These are phyloP conservation scores for Pulveroboletus sp. DNA, from an alignment of 768 basidiomycete genomes.

Conservation along the genomic window DNA sequence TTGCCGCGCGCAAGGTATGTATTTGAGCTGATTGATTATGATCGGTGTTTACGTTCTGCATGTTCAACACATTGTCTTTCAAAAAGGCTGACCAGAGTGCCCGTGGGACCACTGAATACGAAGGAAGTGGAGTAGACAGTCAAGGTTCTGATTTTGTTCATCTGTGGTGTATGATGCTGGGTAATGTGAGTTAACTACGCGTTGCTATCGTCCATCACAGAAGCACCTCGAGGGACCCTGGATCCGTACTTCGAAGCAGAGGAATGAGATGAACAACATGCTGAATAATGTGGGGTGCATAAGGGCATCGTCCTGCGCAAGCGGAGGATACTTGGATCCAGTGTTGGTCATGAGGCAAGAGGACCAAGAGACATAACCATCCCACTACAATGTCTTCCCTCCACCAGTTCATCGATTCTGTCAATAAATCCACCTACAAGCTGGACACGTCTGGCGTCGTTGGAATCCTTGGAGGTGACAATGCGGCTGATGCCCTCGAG, in stretches of 20 bases:
- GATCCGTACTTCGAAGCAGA: background rate
- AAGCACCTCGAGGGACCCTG: background rate
- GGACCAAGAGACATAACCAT: background rate
- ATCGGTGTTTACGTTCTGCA: background rate
- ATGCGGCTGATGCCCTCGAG: constrained; percentile 30
- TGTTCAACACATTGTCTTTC: background rate
- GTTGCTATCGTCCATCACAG: background rate
- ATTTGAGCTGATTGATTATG: background rate
- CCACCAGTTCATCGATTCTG: constrained; percentile 3
- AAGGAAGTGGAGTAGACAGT: too few species aligned
- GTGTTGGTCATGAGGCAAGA: background rate
- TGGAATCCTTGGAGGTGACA: constrained; percentile 33
- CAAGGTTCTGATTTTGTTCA: background rate
- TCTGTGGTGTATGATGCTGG: background rate
- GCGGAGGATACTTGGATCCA: too few species aligned
- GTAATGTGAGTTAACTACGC: background rate
- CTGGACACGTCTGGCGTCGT: constrained; percentile 29
- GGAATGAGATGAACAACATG: background rate
- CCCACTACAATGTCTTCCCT: constrained; percentile 15
- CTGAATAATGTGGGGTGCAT: background rate
- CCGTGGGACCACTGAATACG: background rate
- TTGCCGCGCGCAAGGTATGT: background rate
- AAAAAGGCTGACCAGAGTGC: too few species aligned
- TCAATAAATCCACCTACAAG: constrained; percentile 16
- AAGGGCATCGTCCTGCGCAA: background rate